Percentiles rank a stretch among this genome's conserved stretches.
Evolutionary conservation across 345 rosid species (phyloP).

Genomic region (Salix caprea): DNA sequence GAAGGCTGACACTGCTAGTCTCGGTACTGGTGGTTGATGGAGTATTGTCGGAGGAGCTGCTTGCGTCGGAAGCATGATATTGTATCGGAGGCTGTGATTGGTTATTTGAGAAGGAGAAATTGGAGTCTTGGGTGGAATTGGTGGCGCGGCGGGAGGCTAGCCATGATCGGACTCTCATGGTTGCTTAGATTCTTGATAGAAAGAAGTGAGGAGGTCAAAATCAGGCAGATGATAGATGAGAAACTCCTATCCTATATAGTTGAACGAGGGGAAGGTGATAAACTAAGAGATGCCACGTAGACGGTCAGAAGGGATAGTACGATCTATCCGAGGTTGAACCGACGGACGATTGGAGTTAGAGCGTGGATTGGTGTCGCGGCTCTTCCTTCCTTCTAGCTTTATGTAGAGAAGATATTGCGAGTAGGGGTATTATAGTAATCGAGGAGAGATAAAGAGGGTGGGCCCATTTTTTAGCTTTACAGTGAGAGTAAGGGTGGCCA

Average conservation of each 20-base stretch:
- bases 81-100: constrained; percentile 12
- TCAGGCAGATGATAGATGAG: background rate
- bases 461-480: no score
- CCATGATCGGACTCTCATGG: constrained; percentile 31
- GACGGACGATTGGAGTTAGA: background rate
- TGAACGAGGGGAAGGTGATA: background rate
- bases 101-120: constrained; percentile 4
- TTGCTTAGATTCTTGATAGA: background rate
- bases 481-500: no score
- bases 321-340: background rate
- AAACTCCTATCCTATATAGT: background rate
- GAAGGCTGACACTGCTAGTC: constrained; percentile 43
- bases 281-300: background rate
- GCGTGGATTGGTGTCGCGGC: no score
- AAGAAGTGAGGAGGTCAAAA: background rate
- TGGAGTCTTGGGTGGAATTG: constrained; percentile 3
- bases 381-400: no score
- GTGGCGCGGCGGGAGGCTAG: constrained; percentile 25
- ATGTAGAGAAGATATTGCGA: background rate
- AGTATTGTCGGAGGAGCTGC: constrained; percentile 15
- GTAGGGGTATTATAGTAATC: background rate
- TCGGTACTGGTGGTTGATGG: constrained; percentile 4
- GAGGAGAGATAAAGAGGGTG: no score
- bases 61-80: constrained; percentile 22
- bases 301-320: background rate